Base-by-base conservation (phyloP, 257 asterid genomes). In the Solanum appendiculatum region DNA sequence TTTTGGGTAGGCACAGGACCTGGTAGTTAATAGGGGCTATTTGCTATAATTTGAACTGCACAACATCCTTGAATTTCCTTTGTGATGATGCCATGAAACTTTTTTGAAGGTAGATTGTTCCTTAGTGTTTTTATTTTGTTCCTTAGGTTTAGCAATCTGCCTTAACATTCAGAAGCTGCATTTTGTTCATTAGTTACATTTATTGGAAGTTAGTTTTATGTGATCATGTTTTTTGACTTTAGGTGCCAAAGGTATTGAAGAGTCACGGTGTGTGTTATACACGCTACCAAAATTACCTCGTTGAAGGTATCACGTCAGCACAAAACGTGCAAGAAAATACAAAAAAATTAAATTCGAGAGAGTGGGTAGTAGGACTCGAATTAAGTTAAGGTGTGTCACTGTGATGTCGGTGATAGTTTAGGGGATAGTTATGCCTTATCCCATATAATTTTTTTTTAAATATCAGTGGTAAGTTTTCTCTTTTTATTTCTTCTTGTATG, bases 171-270 rank as follows among this genome's bases (percentile, higher is more conserved):
- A 36, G n/a, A 70, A 70, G 15, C 27, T 34, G 6, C 80, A 70
- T 13, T 25, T 64, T 34, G 27, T 34, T 70, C 29, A 2, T 34
- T 69, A 69, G 31, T 69, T 18, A 33, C 25, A 33, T 70, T 34
- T 9, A 70, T 70, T 70, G 27, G 4, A 16, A 33, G 34, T 33
- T 3, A 33, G 34, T 70, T 34, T 34, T 70, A n/a, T 27, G 5
- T 69, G 83, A 33, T 33, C 34, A 3, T 86, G 34, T 51, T 82
- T 87, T 66, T 27, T 82, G 39, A 63, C 44, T 83, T 88, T 93
- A 93, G 96, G 86, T 80, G 3, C 34, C 34, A 33, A 33, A 2
- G 34, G 34, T 33, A 10, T 88, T 88, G 95, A 89, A 87, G 94
- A 86, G 27, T n/a, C n/a, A n/a, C n/a, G n/a, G n/a, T n/a, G n/a